Evolutionary conservation across 2,329 filamentous ascomycete genomes (phyloP), one percentile per base, ranked within the genome.

Genomic region (Aspergillus sp.): DNA sequence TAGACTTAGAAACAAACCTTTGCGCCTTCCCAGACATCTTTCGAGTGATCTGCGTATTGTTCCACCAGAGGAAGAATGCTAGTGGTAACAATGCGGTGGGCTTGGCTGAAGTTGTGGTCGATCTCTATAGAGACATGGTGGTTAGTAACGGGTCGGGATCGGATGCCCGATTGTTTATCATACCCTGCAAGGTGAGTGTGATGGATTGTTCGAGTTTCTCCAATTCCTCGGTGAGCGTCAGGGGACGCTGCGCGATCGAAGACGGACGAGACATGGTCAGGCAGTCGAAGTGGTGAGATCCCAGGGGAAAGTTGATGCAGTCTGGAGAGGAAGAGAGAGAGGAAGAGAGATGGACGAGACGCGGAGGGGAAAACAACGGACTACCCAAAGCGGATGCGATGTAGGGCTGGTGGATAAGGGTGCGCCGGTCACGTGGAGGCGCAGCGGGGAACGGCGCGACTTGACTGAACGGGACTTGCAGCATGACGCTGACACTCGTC

Each of bases 161-260:
- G 62, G 55, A 62, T 63, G 58, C 5, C 20, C 26, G 14, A n/a
- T 32, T 32, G 50, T 52, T 22, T 24, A 18, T 50, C 54, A 58
- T 62, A 90, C 91, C 92, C 88, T 98, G 95, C 22, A 99, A 82
- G 0, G 94, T 98, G 46, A 98, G 82, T 0, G 95, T 99, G 68
- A 99, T 98, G 22, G 92, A 96, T 75, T 99, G 95, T 75, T 99
- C 95, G 4, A 99, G 82, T 75, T 90, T 93, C 79, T 99, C 95
- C 55, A 99, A 83, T 82, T 99, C 95, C 74, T 99, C 95, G 0
- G 94, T 96, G 61, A 97, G 82, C 5, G 91, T 91, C 61, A 98
- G 80, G 31, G 82, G 83, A 57, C 85, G 82, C 71, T 81, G 79
- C 9, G 81, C 73, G 16, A 78, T 75, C 22, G 77, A 71, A 29